These are phyloP conservation scores for Mrakiaceae sp. DNA, from an alignment of 1,284 basidiomycete species.

Conservation along the genomic window DNA sequence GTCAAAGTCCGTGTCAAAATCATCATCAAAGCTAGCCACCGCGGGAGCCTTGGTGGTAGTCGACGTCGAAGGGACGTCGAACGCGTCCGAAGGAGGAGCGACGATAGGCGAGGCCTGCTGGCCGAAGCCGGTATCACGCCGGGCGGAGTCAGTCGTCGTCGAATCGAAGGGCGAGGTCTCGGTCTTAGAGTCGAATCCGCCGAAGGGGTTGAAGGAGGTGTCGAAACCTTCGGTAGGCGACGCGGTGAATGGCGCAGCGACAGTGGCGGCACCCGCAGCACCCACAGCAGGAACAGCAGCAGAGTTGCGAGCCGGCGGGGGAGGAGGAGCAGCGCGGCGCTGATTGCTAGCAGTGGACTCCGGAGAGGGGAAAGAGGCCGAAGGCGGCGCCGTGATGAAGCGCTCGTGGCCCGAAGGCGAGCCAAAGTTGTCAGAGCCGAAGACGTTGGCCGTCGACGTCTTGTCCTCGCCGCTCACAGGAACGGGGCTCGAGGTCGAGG, in stretches of 20 bases:
- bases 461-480: background rate
- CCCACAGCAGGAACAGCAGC: background rate
- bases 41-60: conserved; percentile 14
- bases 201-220: too few relatives aligned
- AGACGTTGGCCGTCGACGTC: conserved; percentile 13
- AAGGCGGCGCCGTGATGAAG: conserved; percentile 14
- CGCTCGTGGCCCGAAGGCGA: background rate
- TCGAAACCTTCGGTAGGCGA: conserved; percentile 6
- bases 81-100: conserved; percentile 2
- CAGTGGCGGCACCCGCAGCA: too few relatives aligned
- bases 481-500: conserved; percentile 24
- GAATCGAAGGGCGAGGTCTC: conserved; percentile 25
- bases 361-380: conserved; percentile 2
- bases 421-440: conserved; percentile 2
- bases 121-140: too few relatives aligned
- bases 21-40: conserved; percentile 55
- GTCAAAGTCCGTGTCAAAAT: conserved; percentile 74
- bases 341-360: conserved; percentile 17
- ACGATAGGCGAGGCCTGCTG: background rate
- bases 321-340: conserved; percentile 29
- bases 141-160: too few relatives aligned
- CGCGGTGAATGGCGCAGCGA: background rate
- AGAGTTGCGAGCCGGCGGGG: conserved; percentile 11
- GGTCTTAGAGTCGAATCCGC: background rate
- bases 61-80: conserved; percentile 9